Evolutionary conservation across 768 basidiomycete genomes (phyloP), one percentile per base, ranked within the genome.

Genomic region (Collybiopsis luxurians): DNA sequence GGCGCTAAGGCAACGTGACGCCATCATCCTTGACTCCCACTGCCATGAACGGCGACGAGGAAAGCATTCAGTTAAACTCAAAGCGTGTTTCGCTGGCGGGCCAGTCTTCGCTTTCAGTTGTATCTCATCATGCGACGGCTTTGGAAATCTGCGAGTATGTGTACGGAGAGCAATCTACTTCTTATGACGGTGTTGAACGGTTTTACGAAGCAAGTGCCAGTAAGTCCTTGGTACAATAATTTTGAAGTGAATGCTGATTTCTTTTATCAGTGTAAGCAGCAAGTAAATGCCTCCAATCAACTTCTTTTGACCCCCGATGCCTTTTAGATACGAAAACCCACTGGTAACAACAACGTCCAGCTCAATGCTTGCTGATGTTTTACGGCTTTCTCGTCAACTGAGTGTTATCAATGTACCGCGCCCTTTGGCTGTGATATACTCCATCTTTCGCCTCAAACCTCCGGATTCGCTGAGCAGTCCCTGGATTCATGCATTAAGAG

Each of bases 141-240:
- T 69, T 87, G 9, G 86, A 91, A 58, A 82, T 90, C 27, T 87
- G 89, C 64, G 79, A 85, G 58, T 79, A 81, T 39, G 86, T 89
- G 51, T 89, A 89, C 56, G 85, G 86, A 17, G 79, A 86, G 19
- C 69, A 68, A 39, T 72, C 80, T 2, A 68, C 75, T 12, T 77
- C 85, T 34, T 73, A 79, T 50, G 82, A 80, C 45, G 71, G 77
- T 4, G 71, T 87, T 0, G 81, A 83, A 60, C 76, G 79, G 51
- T 83, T 86, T 61, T 92, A 91, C 63, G 90, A 92, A 68, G 61
- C 84, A 19, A 83, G 80, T 66, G 90, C 90, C 59, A 79, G 87
- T 83, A 63, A 66, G 86, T 77, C 45, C 46, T 60, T 60, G 27
- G 24, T 53, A 28, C 47, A 28, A 42, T 57, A 28, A 51, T 27